phyloP scores from a whole-genome alignment of 768 basidiomycete species.

The Termitomyces sp. region DNA sequence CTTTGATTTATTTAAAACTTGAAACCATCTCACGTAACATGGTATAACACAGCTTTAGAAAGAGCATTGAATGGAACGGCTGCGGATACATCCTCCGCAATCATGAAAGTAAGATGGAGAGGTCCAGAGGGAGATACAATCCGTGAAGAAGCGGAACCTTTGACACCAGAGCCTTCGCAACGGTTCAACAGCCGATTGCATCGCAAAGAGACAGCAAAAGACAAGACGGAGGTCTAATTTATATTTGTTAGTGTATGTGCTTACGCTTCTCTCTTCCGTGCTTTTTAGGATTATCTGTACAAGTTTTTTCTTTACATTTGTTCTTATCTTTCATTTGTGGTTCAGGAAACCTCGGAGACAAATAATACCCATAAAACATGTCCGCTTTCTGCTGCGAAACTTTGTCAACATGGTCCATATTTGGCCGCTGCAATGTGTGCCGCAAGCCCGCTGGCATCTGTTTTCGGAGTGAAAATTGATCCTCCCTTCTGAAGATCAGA shows the following conservation, averaged over 20 bases:
- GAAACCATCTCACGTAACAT: not conserved
- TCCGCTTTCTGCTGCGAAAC: not conserved
- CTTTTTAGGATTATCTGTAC: constrained; percentile 10
- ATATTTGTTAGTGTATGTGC: constrained; percentile 3
- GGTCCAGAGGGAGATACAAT: constrained; percentile 27
- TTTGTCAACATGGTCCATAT: constrained; percentile 31
- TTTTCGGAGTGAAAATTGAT: constrained; percentile 39
- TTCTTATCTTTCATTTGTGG: constrained; percentile 8
- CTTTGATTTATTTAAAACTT: not conserved
- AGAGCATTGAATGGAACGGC: constrained; percentile 26
- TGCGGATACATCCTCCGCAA: constrained; percentile 19
- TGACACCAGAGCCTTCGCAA: constrained; percentile 21
- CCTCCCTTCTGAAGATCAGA: constrained; percentile 23
- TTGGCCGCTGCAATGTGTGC: constrained; percentile 38
- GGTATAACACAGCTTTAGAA: constrained; percentile 23
- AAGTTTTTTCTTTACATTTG: not conserved
- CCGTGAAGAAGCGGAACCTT: constrained; percentile 26
- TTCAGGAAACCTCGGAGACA: constrained; percentile 4
- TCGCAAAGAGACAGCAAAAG: constrained; percentile 21
- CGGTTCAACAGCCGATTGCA: constrained; percentile 17
- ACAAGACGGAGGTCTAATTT: constrained; percentile 17
- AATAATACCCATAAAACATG: constrained; percentile 9
- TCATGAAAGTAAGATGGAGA: constrained; percentile 24
- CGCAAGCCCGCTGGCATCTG: constrained; percentile 35
- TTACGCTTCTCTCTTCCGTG: not conserved